phyloP scores from a whole-genome alignment of 2,329 filamentous ascomycete species.

The Fusarium miscanthi region DNA sequence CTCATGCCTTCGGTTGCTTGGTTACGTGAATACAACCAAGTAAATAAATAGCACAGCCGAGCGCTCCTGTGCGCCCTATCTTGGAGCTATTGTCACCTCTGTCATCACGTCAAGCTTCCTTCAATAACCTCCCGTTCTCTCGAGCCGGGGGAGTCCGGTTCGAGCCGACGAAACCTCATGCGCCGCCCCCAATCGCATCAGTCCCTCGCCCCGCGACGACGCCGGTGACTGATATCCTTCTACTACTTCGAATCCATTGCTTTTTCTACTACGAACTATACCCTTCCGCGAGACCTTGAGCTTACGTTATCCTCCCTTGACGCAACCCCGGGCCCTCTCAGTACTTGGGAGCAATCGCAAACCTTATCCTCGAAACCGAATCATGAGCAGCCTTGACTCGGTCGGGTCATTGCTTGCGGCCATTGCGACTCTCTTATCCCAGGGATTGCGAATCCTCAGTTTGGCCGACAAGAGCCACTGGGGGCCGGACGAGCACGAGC shows the following conservation, averaged over 20 bases:
- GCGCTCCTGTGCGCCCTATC: conserved; percentile 4
- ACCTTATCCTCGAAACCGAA: conserved; percentile 34
- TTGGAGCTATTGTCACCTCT: conserved; percentile 20
- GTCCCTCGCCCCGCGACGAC: conserved; percentile 46
- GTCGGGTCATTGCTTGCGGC: conserved; percentile 68
- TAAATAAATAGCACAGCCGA: conserved; percentile 26
- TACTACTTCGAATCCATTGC: conserved; percentile 2
- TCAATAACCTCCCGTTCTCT: conserved; percentile 20
- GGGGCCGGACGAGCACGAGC: conserved; percentile 69
- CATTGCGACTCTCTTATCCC: conserved; percentile 65
- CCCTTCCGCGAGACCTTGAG: conserved; percentile 1
- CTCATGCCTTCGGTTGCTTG: conserved; percentile 37
- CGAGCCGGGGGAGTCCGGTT: conserved; percentile 33
- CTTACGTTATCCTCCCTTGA: conserved; percentile 22
- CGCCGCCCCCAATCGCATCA: conserved; percentile 39
- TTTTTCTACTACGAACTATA: conserved; percentile 2
- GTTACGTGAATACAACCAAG: conserved; percentile 11
- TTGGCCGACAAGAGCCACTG: conserved; percentile 69
- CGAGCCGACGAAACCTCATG: conserved; percentile 42
- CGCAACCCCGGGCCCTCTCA: conserved; percentile 31
- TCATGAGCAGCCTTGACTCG: conserved; percentile 59
- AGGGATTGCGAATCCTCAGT: conserved; percentile 64
- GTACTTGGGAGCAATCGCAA: conserved; percentile 22
- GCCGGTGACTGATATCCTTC: conserved; percentile 34
- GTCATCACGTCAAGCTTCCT: conserved; percentile 7